Evolutionary conservation across 345 rosid species (phyloP).

Genomic region (Murraya koenigii): DNA sequence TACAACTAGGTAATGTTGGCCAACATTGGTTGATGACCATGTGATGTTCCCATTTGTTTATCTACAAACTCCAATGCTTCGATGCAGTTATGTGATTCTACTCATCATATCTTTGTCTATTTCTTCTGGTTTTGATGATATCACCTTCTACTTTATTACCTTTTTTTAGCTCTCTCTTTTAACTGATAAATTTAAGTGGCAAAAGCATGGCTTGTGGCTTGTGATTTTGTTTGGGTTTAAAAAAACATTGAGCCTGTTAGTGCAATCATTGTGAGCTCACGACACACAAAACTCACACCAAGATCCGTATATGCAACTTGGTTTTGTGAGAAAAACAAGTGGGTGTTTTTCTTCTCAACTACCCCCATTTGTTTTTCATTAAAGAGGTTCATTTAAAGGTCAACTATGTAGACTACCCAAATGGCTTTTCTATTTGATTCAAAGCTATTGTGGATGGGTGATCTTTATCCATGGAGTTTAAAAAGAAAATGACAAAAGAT

Average conservation of each 20-base stretch:
- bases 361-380: constrained; percentile 7
- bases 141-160: neutral
- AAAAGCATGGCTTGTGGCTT: neutral
- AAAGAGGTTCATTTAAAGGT: constrained; percentile 18
- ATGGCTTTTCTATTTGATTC: constrained; percentile 1
- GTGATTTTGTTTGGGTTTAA: neutral
- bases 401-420: constrained; percentile 22
- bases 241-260: neutral
- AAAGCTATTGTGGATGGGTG: neutral
- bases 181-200: neutral
- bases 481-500: constrained; percentile 17
- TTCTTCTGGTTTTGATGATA: constrained; percentile 7
- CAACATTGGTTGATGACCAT: neutral
- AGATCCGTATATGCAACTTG: constrained; percentile 22
- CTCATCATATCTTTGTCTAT: constrained; percentile 13
- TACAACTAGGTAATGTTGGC: constrained; percentile 11
- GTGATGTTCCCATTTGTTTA: constrained; percentile 8
- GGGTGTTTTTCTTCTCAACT: constrained; percentile 19
- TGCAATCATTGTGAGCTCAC: constrained; percentile 15
- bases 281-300: constrained; percentile 20
- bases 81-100: neutral
- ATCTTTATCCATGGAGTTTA: neutral
- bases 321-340: constrained; percentile 8
- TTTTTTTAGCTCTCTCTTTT: neutral
- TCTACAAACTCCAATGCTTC: neutral